These are phyloP conservation scores for Agrocybe pediades DNA, from an alignment of 768 basidiomycete species.

Conservation along the genomic window DNA sequence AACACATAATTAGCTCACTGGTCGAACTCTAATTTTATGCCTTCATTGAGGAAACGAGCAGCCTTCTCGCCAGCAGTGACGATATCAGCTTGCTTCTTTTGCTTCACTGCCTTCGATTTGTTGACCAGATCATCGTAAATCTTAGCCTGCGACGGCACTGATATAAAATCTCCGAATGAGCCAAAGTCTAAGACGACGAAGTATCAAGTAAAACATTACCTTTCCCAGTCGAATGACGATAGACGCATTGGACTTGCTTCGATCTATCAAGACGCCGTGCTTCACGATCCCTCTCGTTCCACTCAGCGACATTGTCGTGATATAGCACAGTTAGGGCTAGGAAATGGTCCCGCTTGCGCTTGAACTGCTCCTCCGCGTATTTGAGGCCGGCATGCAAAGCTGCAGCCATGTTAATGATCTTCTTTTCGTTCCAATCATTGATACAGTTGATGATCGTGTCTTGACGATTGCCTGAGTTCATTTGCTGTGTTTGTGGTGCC, in stretches of 20 bases:
- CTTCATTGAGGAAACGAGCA: not conserved
- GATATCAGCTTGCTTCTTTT: not conserved
- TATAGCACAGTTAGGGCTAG: not conserved
- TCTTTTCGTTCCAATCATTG: conserved; percentile 26
- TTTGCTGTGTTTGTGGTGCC: conserved; percentile 21
- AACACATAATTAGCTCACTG: not conserved
- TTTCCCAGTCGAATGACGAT: not conserved
- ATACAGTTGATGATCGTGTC: conserved; percentile 21
- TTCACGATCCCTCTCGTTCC: not conserved
- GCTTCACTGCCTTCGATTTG: not conserved
- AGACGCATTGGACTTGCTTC: not conserved
- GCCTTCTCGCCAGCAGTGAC: not conserved
- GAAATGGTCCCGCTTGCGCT: not conserved
- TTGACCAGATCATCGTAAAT: not conserved
- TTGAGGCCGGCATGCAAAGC: not conserved
- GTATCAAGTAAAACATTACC: not conserved
- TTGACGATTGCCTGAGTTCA: conserved; percentile 29
- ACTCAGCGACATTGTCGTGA: not conserved
- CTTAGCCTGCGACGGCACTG: not conserved
- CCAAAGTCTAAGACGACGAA: no score
- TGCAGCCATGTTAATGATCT: conserved; percentile 9
- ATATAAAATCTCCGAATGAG: not conserved
- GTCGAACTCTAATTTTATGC: not conserved
- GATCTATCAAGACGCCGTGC: not conserved
- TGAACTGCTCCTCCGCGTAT: not conserved